phyloP scores from a whole-genome alignment of 83 land plant species.

The Picea mariana region DNA sequence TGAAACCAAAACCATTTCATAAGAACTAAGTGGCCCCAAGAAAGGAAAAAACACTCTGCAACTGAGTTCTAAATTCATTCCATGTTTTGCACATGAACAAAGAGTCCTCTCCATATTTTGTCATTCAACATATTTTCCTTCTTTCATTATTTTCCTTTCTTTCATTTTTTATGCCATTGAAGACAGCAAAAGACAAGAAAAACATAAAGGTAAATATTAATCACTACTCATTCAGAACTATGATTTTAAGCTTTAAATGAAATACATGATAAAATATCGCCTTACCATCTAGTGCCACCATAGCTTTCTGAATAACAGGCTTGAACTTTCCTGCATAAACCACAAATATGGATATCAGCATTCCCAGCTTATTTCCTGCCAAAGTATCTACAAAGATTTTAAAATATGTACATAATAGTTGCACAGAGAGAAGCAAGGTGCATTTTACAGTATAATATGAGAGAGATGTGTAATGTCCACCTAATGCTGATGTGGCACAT shows the following conservation, averaged over 20 bases:
- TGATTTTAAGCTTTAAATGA: background rate
- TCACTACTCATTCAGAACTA: background rate
- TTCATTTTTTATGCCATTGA: background rate
- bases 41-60: background rate
- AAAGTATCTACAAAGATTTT: background rate
- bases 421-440: no score
- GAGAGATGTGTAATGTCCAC: no score
- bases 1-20: background rate
- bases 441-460: no score
- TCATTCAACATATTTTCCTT: no score
- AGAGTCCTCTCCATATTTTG: no score
- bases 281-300: constrained; percentile 97
- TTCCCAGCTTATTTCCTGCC: background rate
- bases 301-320: constrained; percentile 99
- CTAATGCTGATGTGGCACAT: no score
- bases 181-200: background rate
- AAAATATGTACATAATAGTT: background rate
- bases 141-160: no score
- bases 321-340: constrained; percentile 85
- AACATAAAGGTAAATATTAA: background rate
- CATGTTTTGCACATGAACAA: no score
- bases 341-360: background rate
- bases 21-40: background rate
- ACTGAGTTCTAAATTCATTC: background rate
- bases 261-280: background rate